Percentiles rank a stretch among this genome's conserved stretches.
These are phyloP conservation scores for Solanum gandarillasii DNA, from an alignment of 257 asterid genomes.

Conservation along the genomic window DNA sequence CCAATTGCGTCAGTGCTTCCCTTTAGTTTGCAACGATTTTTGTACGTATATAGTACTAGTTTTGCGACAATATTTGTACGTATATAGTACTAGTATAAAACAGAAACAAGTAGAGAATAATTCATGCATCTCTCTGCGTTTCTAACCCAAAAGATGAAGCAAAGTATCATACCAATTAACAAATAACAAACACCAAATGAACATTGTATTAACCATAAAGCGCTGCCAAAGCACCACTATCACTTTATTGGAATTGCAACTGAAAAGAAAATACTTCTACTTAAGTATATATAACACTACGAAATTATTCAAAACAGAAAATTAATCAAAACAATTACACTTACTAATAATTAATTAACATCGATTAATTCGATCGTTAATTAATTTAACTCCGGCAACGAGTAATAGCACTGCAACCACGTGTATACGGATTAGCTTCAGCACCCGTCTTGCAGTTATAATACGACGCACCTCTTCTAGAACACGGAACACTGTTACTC, in stretches of 20 bases:
- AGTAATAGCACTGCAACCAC: constrained; percentile 63
- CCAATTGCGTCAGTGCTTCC: no score
- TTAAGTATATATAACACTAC: neutral
- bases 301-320: neutral
- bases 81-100: no score
- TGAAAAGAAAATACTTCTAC: neutral
- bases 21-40: no score
- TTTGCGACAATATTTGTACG: no score
- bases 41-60: no score
- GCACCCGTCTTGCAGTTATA: constrained; percentile 83
- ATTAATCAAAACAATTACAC: neutral
- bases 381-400: constrained; percentile 58
- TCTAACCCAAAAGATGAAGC: no score
- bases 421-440: constrained; percentile 69
- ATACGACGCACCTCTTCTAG: constrained; percentile 75
- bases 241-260: neutral
- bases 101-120: no score
- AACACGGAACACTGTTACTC: constrained; percentile 66
- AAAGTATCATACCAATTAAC: no score
- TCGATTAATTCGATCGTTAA: neutral
- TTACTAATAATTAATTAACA: neutral
- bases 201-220: no score
- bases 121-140: no score
- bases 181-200: no score
- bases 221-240: neutral